Evolutionary conservation across 129 eudicot species (phyloP).

Genomic region (Cynara cardunculus): DNA sequence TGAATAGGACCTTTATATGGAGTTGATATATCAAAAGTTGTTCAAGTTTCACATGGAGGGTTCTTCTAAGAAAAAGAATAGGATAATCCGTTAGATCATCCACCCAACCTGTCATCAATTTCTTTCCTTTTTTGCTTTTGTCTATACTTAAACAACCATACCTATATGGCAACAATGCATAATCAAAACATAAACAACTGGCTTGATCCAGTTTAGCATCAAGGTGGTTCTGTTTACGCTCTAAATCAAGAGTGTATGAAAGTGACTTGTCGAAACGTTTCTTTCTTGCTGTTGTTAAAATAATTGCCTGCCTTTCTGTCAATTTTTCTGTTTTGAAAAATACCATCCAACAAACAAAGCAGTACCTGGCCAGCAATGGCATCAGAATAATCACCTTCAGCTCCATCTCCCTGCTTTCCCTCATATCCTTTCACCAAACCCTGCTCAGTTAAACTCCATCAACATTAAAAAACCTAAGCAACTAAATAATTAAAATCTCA

Average conservation of each 20-base stretch:
- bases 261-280: neutral
- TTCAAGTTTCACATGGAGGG: neutral
- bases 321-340: no score
- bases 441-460: conserved; percentile 29
- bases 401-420: conserved; percentile 34
- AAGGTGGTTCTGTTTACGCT: neutral
- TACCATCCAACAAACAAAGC: neutral
- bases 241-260: neutral
- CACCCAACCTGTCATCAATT: neutral
- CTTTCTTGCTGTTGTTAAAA: neutral
- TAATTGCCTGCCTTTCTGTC: neutral
- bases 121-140: neutral
- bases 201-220: neutral
- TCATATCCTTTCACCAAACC: conserved; percentile 56
- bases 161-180: neutral
- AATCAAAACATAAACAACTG: neutral
- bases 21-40: neutral
- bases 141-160: neutral
- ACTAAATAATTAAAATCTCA: neutral
- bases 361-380: conserved; percentile 74
- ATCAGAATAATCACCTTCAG: conserved; percentile 55
- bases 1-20: neutral
- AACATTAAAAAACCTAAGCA: neutral
- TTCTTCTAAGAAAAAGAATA: neutral
- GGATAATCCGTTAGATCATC: neutral